A percentile compares a stretch with the other conserved stretches of the same genome.
These are phyloP conservation scores for Colletotrichum echinochloae DNA, from an alignment of 2,329 filamentous ascomycete species.

Conservation along the genomic window DNA sequence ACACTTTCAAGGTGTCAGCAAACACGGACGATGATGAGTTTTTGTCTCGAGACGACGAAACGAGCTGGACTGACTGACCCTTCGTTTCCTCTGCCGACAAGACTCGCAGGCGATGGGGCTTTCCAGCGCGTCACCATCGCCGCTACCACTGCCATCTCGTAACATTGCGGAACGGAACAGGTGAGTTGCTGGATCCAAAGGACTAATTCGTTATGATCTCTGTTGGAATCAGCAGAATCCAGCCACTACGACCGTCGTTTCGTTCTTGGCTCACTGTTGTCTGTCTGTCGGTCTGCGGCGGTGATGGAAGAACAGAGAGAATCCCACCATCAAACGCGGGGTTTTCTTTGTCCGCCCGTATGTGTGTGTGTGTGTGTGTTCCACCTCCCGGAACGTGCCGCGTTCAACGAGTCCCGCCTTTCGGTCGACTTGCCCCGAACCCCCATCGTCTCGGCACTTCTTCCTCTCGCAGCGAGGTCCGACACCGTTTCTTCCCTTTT, in stretches of 20 bases:
- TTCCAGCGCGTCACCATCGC: conserved; percentile 24
- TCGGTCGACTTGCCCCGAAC: conserved; percentile 19
- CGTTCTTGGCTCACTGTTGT: conserved; percentile 15
- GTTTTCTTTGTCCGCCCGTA: conserved; percentile 28
- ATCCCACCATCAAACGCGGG: background rate
- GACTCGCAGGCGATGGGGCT: conserved; percentile 50
- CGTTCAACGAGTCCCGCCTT: background rate
- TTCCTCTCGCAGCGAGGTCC: background rate
- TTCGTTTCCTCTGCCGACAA: conserved; percentile 50
- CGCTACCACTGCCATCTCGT: conserved; percentile 10
- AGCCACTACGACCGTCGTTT: background rate
- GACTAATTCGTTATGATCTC: no score
- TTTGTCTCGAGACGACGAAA: background rate
- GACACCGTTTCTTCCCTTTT: no score
- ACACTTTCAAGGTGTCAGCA: conserved; percentile 24
- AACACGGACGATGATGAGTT: conserved; percentile 10
- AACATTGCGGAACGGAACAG: conserved; percentile 3
- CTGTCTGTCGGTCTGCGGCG: conserved; percentile 26
- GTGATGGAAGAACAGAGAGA: conserved; percentile 22
- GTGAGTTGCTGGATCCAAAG: background rate
- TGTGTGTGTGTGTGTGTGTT: no score
- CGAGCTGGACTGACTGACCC: conserved; percentile 44
- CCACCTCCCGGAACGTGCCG: conserved; percentile 26
- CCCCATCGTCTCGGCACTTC: background rate
- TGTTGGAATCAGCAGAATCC: background rate